Evolutionary conservation across 805 yeast species (phyloP).

Genomic region (Nakazawaea wickerhamii): DNA sequence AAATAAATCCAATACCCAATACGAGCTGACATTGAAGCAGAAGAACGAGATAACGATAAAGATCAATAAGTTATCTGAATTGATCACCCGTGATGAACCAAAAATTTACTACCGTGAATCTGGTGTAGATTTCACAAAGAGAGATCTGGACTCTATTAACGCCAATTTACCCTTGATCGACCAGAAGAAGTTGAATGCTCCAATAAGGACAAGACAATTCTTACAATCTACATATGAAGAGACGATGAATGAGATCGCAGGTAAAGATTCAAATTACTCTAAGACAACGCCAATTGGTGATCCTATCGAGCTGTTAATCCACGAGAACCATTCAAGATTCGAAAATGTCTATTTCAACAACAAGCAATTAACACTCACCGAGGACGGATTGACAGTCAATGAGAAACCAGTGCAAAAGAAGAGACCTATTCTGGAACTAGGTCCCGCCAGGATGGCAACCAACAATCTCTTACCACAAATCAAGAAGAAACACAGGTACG

Average conservation of each 20-base stretch:
- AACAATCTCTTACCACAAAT: not conserved
- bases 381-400: not conserved
- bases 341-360: not conserved
- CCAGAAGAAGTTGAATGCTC: not conserved
- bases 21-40: constrained; percentile 3
- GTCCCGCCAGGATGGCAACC: not conserved
- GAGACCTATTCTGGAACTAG: constrained; percentile 2
- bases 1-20: constrained; percentile 5
- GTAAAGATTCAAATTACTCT: no score
- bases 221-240: constrained; percentile 1
- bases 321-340: not conserved
- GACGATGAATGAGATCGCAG: constrained; percentile 1
- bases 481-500: constrained; percentile 22
- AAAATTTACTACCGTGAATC: not conserved
- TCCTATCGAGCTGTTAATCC: not conserved
- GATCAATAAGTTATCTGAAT: constrained; percentile 8
- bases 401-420: constrained; percentile 2
- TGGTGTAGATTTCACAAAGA: not conserved
- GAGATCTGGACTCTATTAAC: not conserved
- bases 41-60: constrained; percentile 9
- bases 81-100: constrained; percentile 2
- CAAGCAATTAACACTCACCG: not conserved
- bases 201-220: constrained; percentile 8
- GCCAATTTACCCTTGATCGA: constrained; percentile 1
- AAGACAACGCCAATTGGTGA: no score